Percentiles rank a stretch among this genome's conserved stretches.
These are phyloP conservation scores for Sindora glabra DNA, from an alignment of 306 rosid species.

Conservation along the genomic window DNA sequence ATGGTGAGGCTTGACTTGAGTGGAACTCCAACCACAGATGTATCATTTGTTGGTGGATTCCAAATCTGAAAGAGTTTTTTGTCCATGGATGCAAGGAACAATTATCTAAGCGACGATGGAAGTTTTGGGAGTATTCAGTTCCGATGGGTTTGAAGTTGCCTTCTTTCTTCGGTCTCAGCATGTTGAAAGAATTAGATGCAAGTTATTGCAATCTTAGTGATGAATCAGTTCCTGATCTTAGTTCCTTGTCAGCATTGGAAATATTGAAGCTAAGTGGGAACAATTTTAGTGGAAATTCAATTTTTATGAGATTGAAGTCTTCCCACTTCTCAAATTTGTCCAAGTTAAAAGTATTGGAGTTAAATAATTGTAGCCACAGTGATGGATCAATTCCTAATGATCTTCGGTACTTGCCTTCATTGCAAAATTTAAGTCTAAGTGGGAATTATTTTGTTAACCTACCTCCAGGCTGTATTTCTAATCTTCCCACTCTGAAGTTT, in stretches of 20 bases:
- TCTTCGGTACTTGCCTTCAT: not conserved
- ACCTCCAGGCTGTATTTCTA: not conserved
- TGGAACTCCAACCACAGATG: not conserved
- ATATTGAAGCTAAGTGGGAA: no score
- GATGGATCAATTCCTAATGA: not conserved
- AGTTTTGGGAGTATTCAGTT: not conserved
- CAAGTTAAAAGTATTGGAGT: not conserved
- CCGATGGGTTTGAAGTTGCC: not conserved
- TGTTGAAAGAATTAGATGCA: no score
- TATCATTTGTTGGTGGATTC: no score
- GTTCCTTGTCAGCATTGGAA: no score
- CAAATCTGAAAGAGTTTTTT: not conserved
- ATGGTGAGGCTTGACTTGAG: not conserved
- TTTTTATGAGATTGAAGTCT: no score
- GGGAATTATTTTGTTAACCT: not conserved
- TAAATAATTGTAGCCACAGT: not conserved
- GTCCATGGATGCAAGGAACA: not conserved
- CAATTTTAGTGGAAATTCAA: no score
- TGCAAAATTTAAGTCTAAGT: not conserved
- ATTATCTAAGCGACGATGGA: not conserved
- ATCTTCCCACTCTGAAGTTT: fast-evolving
- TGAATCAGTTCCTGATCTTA: no score
- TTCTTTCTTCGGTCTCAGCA: no score
- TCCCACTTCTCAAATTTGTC: not conserved
- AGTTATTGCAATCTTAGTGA: no score